Base-by-base conservation (phyloP, 2,329 filamentous ascomycete species). In the Aspergillus clavatus region DNA sequence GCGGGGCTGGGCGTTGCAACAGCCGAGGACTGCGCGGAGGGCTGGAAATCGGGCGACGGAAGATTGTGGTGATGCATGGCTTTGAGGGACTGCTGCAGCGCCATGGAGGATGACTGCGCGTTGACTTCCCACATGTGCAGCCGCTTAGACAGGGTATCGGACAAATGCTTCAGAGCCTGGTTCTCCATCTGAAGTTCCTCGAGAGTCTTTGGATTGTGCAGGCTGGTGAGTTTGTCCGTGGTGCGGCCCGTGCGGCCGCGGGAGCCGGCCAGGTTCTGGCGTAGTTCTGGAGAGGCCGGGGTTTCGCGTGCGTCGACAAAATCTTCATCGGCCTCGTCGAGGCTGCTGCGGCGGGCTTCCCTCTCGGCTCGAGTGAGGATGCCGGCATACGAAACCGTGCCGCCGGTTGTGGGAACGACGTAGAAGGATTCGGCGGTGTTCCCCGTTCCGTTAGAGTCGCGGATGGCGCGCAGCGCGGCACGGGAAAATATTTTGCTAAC, bases 61-160 rank as follows among this genome's bases (percentile, higher is more conserved):
- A 58, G 52, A 26, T 56, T 63, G 18, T 70, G 66, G 33, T 69
- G 67, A 29, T 73, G 69, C 44, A 77, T 67, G 47, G 73, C 70
- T 53, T 75, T 71, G 57, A 82, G 83, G 55, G 88, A 95, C 64
- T 96, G 89, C 11, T 90, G 87, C 26, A 97, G 78, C 3, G 89
- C 88, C 69, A 90, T 80, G 42, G 86, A 87, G 28, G 86, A 90
- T 52, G 84, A 89, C 68, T 97, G 93, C 0, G 89, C 89, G 57
- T 88, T 90, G 29, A 89, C 84, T 68, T 98, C 91, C 71, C 95
- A 98, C 51, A 89, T 86, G 58, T 93, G 87, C n/a, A 98, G 78
- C 0, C 91, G 82, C 57, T 86, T 87, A 51, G 86, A 87, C 27
- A 96, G 79, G 40, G 88, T 89, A 67, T 97, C 90, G 7, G 95